Percentiles rank a stretch among this genome's conserved stretches.
Conservation (phyloP, 495 filamentous ascomycete species). For the Hypomontagnella submonticulosa region DNA sequence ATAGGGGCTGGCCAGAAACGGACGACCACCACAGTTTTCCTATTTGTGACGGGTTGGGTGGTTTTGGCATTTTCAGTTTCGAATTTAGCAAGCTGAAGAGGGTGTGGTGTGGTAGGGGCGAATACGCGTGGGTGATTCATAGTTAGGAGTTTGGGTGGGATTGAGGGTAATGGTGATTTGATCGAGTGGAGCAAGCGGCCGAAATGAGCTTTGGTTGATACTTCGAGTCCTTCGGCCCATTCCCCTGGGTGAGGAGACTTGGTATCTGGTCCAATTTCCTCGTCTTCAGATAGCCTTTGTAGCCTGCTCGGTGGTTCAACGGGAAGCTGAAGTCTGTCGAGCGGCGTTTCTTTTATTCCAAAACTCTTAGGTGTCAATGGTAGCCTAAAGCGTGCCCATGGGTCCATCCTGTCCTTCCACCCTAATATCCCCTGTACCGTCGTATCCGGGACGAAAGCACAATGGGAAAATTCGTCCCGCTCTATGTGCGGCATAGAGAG, state of each 20-base stretch:
- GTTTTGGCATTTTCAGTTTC: slow-evolving; percentile 6
- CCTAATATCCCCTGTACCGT: slow-evolving; percentile 46
- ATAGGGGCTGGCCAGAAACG: slow-evolving; percentile 40
- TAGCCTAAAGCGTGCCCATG: slow-evolving; percentile 53
- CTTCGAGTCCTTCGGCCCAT: slow-evolving; percentile 46
- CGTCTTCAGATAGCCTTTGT: slow-evolving; percentile 6
- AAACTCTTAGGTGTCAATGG: slow-evolving; percentile 21
- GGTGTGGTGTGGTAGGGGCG: slow-evolving; percentile 37
- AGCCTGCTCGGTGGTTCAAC: slow-evolving; percentile 13
- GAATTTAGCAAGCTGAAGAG: slow-evolving; percentile 39
- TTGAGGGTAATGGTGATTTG: slow-evolving; percentile 1
- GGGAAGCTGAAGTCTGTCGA: slow-evolving; percentile 31
- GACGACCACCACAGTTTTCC: slow-evolving; percentile 29
- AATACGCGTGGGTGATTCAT: slow-evolving; percentile 36
- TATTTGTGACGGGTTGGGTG: slow-evolving; percentile 1
- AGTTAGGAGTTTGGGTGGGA: slow-evolving; percentile 25
- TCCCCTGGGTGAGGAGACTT: slow-evolving; percentile 2
- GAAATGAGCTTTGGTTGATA: slow-evolving; percentile 53
- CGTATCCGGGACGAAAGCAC: slow-evolving; percentile 44
- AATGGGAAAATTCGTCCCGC: not conserved
- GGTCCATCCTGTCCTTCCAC: slow-evolving; percentile 56
- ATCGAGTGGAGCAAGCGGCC: slow-evolving; percentile 54
- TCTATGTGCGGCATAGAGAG: slow-evolving; percentile 19
- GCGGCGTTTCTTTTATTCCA: not conserved
- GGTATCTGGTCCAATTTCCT: slow-evolving; percentile 2